Evolutionary conservation across 2,329 filamentous ascomycete genomes (phyloP).

Genomic region (Daldinia sp.): DNA sequence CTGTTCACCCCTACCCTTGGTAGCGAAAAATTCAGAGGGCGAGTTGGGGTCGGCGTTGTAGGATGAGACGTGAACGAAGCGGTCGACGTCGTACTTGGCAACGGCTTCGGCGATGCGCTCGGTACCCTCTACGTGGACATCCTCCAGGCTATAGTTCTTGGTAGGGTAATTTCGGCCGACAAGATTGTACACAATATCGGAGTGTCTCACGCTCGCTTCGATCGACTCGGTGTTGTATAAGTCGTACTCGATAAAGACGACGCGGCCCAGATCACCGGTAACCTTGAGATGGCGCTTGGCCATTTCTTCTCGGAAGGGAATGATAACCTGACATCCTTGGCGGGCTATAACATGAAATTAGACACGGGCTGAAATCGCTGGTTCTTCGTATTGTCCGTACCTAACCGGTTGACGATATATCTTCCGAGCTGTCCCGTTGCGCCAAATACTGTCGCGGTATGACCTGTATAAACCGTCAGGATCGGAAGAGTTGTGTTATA

Average conservation of each 20-base stretch:
- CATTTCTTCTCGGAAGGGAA: slow-evolving; percentile 98
- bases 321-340: slow-evolving; percentile 91
- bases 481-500: slow-evolving; percentile 19
- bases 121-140: slow-evolving; percentile 92
- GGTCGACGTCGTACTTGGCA: slow-evolving; percentile 97
- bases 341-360: slow-evolving; percentile 70
- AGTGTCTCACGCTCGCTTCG: slow-evolving; percentile 96
- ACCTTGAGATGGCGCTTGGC: slow-evolving; percentile 96
- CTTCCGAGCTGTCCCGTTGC: slow-evolving; percentile 95
- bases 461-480: slow-evolving; percentile 67
- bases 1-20: slow-evolving; percentile 88
- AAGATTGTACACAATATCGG: slow-evolving; percentile 97
- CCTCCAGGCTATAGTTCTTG: slow-evolving; percentile 95
- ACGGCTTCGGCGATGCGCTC: slow-evolving; percentile 93
- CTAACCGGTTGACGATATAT: slow-evolving; percentile 96
- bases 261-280: slow-evolving; percentile 90
- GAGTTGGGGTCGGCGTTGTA: slow-evolving; percentile 89
- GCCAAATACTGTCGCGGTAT: slow-evolving; percentile 97
- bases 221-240: slow-evolving; percentile 94
- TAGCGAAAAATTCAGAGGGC: slow-evolving; percentile 87
- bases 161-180: slow-evolving; percentile 95
- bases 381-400: slow-evolving; percentile 55
- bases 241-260: slow-evolving; percentile 95
- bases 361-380: slow-evolving; percentile 43
- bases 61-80: slow-evolving; percentile 96